These are phyloP conservation scores for Heterobasidion irregulare DNA, from an alignment of 1,284 basidiomycete species.

Conservation along the genomic window DNA sequence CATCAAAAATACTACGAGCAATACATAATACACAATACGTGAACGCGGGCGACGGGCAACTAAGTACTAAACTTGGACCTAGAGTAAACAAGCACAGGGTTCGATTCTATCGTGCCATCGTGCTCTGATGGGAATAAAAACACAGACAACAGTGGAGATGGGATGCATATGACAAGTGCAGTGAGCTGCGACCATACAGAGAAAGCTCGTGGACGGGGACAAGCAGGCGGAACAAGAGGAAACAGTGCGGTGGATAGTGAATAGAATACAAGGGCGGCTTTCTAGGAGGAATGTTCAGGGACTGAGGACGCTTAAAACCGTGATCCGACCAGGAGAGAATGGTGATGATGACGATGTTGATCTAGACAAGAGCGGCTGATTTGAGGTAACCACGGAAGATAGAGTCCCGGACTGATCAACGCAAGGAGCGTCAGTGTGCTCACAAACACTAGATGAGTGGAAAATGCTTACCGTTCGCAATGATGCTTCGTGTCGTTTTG, in stretches of 20 bases:
- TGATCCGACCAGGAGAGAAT: too few relatives aligned
- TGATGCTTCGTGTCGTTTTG: constrained; percentile 72
- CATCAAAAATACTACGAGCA: too few relatives aligned
- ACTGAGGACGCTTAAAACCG: not conserved
- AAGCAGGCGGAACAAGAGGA: too few relatives aligned
- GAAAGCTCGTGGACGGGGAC: not conserved
- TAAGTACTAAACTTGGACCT: too few relatives aligned
- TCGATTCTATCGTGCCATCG: too few relatives aligned
- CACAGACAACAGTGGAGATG: not conserved
- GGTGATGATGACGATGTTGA: not conserved
- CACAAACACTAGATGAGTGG: not conserved
- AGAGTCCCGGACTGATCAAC: constrained; percentile 51
- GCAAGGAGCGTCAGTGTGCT: constrained; percentile 9
- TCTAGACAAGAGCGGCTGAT: constrained; percentile 56
- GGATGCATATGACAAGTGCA: not conserved
- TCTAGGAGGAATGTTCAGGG: not conserved
- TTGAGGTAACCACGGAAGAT: constrained; percentile 67
- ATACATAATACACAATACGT: not conserved
- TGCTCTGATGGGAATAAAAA: not conserved
- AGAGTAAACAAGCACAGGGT: too few relatives aligned
- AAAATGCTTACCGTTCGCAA: constrained; percentile 55
- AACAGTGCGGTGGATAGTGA: too few relatives aligned
- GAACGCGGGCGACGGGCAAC: not conserved
- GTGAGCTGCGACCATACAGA: not conserved
- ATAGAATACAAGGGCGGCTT: too few relatives aligned